Evolutionary conservation across 306 rosid genomes (phyloP), one percentile per base, ranked within the genome.

Genomic region (Argentina anserina): DNA sequence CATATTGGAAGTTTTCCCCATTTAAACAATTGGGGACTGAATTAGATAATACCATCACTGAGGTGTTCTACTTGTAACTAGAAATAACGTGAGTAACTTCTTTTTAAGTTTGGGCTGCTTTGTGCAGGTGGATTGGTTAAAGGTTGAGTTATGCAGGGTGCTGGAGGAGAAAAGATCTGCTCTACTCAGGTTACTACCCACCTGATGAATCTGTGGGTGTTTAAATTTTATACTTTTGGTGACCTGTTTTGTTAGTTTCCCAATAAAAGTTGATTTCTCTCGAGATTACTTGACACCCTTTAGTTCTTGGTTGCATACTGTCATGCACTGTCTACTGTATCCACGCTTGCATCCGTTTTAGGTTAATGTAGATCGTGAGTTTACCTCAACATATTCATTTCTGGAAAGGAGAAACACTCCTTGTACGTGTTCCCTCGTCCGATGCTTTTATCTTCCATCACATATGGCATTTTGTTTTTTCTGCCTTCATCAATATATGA

Each of bases 81-180:
- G 42, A 41, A 59, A 77, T 43, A 64, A 64, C 65, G 13, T 75
- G 45, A 52, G 25, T 77, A 79, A 64, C 75, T 78, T 62, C 25
- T 69, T 11, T 71, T 71, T 70, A 80, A 75, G 80, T 70, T 86
- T 77, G 77, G 78, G 79, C 76, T 80, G 83, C 83, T 78, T 78
- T 84, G 82, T 85, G 90, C 86, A 94, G 96, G 99, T 89, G 75
- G 87, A 78, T 77, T 94, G 89, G 93, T 71, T 91, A 90, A 94
- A 94, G 90, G 99, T 85, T 29, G 99, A 94, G 76, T 56, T 94
- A 74, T 91, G 97, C 86, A 84, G 89, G 80, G 75, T 89, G 84
- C 87, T 94, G 86, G 99, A 91, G 87, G 99, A 94, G 77, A 91
- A 91, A 87, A 89, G 96, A 89, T 77, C 91, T 81, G 83, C 96